Evolutionary conservation across 352 stramenopile genomes (phyloP), one percentile per base, ranked within the genome.

Genomic region (Pythium sukuiense): DNA sequence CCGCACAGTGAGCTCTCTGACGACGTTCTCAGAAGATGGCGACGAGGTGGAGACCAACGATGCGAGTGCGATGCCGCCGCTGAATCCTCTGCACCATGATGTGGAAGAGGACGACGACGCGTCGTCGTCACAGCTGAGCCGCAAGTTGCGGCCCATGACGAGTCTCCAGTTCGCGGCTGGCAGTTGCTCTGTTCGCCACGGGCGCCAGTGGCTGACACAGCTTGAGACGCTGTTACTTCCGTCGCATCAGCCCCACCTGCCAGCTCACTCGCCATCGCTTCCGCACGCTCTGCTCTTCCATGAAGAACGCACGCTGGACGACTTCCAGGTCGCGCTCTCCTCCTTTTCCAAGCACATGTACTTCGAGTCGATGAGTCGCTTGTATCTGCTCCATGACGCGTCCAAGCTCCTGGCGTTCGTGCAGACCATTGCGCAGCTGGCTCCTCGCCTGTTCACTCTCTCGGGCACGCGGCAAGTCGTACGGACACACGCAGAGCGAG

Each of bases 311-410:
- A 57, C 76, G 29, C 70, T 93, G 20, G 73, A 71, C 2, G 87
- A 95, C 63, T 95, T 89, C 67, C 82, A 81, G 39, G 68, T 80
- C 62, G 83, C 77, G 27, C 74, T 83, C 3, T 90, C 81, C 49
- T 90, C 83, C 2, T 92, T 91, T 55, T 91, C 84, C 41, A 93
- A 93, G 70, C 85, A 95, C 73, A 88, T 95, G 81, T 96, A 96
- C 63, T 75, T 96, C 55, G 87, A 96, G 67, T 90, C 78, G 3
- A 89, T 94, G 79, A 78, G 73, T 33, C 82, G 87, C 1, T 70
- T 96, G 61, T 93, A 93, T 65, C 59, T 91, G n/a, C 66, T 92
- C 32, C 83, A 96, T 29, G 74, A 88, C 46, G 83, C 87, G 6
- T 48, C 43, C 16, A 69, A 71, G 24, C 55, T 94, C 32, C 63